Percentiles rank a stretch among this genome's conserved stretches.
phyloP scores from a whole-genome alignment of 108 stramenopile species.

The Skeletonema tropicum region DNA sequence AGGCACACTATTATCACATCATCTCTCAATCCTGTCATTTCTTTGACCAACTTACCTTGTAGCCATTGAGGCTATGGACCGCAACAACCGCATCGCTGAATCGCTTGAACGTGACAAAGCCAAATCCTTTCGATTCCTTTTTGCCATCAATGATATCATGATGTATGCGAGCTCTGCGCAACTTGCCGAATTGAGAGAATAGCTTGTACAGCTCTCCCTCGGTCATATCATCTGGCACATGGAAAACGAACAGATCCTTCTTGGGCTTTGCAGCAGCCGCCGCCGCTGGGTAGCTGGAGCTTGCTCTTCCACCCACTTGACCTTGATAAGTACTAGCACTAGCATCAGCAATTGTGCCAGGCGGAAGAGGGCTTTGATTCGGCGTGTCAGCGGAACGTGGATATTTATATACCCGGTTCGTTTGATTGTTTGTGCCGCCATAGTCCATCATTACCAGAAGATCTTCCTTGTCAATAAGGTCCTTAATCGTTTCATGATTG shows the following conservation, averaged over 20 bases:
- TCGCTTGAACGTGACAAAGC: neutral
- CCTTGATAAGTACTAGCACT: neutral
- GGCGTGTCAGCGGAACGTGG: neutral
- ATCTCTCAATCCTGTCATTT: too few species aligned
- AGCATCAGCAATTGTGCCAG: neutral
- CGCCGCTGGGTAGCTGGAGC: too few species aligned
- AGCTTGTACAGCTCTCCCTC: neutral
- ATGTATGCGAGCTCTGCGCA: neutral
- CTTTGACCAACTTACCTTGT: neutral
- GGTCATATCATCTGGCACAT: neutral
- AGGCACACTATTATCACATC: too few species aligned
- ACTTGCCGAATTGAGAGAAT: neutral
- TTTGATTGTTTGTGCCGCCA: too few species aligned
- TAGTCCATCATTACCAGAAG: neutral
- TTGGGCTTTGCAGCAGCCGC: neutral
- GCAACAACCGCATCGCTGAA: neutral
- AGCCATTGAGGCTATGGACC: neutral
- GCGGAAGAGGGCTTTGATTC: neutral
- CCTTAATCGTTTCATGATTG: neutral
- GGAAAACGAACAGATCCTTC: neutral
- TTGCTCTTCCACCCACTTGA: too few species aligned
- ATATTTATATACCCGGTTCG: neutral
- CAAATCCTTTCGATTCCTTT: neutral
- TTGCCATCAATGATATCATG: neutral
- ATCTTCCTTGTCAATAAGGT: neutral